Conservation (phyloP, 331 rosid genomes). For the Prunus yedoensis region DNA sequence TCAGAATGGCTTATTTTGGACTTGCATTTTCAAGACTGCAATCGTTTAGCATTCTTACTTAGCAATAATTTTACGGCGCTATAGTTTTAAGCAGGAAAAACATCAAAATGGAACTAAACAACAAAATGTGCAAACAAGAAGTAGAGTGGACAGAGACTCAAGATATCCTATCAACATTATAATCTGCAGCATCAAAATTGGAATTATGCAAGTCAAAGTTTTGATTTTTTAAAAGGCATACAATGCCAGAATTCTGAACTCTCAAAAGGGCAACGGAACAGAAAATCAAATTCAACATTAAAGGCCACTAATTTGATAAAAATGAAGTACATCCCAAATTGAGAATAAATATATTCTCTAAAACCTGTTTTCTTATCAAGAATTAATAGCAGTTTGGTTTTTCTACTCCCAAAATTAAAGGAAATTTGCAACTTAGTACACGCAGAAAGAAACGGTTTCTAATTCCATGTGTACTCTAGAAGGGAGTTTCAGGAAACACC, state of each 20-base stretch:
- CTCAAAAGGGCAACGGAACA: not conserved
- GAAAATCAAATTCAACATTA: not conserved
- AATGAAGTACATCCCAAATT: not conserved
- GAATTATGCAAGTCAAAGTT: not conserved
- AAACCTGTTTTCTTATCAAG: not conserved
- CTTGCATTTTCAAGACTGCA: slow-evolving; percentile 4
- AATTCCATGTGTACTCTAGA: slow-evolving; percentile 3
- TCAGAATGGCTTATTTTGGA: not conserved
- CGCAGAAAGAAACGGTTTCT: slow-evolving; percentile 7
- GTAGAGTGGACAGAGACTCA: not conserved
- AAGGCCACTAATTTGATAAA: slow-evolving; percentile 7
- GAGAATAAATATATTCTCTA: slow-evolving; percentile 10
- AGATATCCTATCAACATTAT: slow-evolving; percentile 6
- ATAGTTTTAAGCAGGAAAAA: not conserved
- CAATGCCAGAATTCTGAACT: slow-evolving; percentile 11
- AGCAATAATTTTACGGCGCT: not conserved
- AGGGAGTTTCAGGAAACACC: slow-evolving; percentile 50
- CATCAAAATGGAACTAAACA: not conserved
- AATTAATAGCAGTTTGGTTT: not conserved
- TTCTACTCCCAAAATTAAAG: not conserved
- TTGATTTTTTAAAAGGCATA: not conserved
- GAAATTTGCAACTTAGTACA: not conserved
- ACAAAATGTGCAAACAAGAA: not conserved
- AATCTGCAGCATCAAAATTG: not conserved
- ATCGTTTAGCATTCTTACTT: slow-evolving; percentile 2